These are phyloP conservation scores for Zymoseptoria ardabiliae DNA, from an alignment of 2,329 filamentous ascomycete genomes.

Conservation along the genomic window DNA sequence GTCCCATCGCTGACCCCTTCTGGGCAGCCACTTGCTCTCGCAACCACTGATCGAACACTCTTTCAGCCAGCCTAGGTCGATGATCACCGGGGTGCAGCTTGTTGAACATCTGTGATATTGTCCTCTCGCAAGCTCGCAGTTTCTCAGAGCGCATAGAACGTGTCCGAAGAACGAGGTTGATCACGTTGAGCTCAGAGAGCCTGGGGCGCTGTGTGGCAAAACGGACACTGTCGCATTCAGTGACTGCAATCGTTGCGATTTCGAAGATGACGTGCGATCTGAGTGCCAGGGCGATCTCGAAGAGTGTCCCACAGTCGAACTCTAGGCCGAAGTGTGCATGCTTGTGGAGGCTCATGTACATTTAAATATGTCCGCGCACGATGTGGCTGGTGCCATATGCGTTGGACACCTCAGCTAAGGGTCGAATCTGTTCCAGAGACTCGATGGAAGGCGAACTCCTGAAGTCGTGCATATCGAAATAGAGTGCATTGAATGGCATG, in stretches of 20 bases:
- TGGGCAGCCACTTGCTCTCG: neutral
- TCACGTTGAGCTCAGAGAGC: neutral
- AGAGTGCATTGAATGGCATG: neutral
- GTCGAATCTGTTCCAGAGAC: neutral
- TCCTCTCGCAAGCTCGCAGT: too few relatives aligned
- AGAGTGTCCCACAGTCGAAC: neutral
- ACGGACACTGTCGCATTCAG: too few relatives aligned
- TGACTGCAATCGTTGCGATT: neutral
- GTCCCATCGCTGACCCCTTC: neutral
- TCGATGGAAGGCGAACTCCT: neutral
- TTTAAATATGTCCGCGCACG: neutral
- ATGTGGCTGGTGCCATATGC: neutral
- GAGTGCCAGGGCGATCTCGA: neutral
- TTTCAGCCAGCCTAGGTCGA: too few relatives aligned
- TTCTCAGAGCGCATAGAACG: neutral
- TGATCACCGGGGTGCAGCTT: too few relatives aligned
- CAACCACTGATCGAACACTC: neutral
- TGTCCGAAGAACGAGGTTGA: neutral
- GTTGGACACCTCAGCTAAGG: neutral
- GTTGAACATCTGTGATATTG: too few relatives aligned
- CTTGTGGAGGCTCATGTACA: neutral
- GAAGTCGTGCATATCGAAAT: neutral
- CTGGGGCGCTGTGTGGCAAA: neutral
- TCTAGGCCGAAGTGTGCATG: neutral
- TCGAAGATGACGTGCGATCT: conserved; percentile 5